Base-by-base conservation (phyloP, 2,329 filamentous ascomycete species). In the Botrytis aclada region DNA sequence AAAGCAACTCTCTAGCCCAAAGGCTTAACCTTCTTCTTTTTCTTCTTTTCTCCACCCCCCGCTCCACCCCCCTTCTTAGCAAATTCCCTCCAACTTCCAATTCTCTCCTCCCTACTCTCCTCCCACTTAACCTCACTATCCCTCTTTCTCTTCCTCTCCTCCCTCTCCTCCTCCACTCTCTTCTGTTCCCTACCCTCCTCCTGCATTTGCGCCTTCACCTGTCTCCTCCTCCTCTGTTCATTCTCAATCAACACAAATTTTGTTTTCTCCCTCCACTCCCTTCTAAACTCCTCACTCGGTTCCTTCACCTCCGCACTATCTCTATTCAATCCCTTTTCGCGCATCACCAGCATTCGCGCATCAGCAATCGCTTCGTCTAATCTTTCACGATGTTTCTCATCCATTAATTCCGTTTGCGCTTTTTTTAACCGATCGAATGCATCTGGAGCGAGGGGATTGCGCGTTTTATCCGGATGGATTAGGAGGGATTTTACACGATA, bases 401-500 rank as follows among this genome's bases (percentile, higher is more conserved):
- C 96, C 85, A 97, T 92, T 7, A 99, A 88, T 78, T 93, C 89
- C 3, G 90, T 92, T 81, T 98, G 94, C 0, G 96, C 96, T 83
- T 98, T 98, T 80, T 97, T 97, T 41, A 99, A 88, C 16, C 95
- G 91, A 83, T 99, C 96, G 81, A 99, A 99, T 77, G 96, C 96
- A 79, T 98, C 96, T 5, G 96, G 95, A 0, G 96, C 96, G 66
- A 87, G 88, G 0, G 94, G 92, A 81, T 99, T 98, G 80, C 90
- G 90, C 72, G 96, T 98, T 83, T 99, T 99, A 86, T 99, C 96
- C 10, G 96, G 96, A 85, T 99, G 96, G 85, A 99, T 98, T 66
- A 99, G 90, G 73, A 99, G 91, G n/a, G 96, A 99, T 83, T 98
- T 98, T 80, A 94, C 95, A 86, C 96, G 95, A 85, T 98, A 99